Evolutionary conservation across 495 filamentous ascomycete species (phyloP).

Genomic region (Pseudotulostoma volvatum): DNA sequence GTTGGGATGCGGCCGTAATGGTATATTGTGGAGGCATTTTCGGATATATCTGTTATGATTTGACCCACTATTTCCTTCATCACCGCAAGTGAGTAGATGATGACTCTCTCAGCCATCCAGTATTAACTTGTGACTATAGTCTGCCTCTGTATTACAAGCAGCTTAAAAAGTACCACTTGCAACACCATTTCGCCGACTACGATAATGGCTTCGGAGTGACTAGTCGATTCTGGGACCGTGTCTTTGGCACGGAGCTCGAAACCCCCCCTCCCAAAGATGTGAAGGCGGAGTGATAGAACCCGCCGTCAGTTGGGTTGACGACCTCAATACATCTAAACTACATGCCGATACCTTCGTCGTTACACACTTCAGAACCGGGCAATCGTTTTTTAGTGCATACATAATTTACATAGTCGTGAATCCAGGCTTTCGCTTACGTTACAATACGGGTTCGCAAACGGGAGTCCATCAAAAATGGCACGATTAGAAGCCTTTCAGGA

Average conservation of each 20-base stretch:
- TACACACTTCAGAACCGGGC: no score
- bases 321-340: no score
- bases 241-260: slow-evolving; percentile 77
- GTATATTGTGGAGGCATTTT: slow-evolving; percentile 85
- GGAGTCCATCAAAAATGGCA: no score
- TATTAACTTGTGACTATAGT: slow-evolving; percentile 17
- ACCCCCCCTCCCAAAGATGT: slow-evolving; percentile 24
- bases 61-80: slow-evolving; percentile 99
- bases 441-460: no score
- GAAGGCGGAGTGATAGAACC: slow-evolving; percentile 37
- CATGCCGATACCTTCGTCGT: no score
- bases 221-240: slow-evolving; percentile 87
- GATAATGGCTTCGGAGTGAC: slow-evolving; percentile 98
- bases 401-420: no score
- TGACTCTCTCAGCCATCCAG: not conserved
- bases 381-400: no score
- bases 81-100: slow-evolving; percentile 74
- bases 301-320: no score
- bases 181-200: slow-evolving; percentile 93
- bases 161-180: slow-evolving; percentile 92
- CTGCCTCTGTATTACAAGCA: slow-evolving; percentile 73
- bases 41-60: slow-evolving; percentile 88
- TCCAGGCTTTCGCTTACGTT: no score
- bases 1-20: slow-evolving; percentile 64
- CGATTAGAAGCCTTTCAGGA: no score